Percentiles rank a stretch among this genome's conserved stretches.
These are phyloP conservation scores for Paracoccidioides lutzii DNA, from an alignment of 2,329 filamentous ascomycete genomes.

Conservation along the genomic window DNA sequence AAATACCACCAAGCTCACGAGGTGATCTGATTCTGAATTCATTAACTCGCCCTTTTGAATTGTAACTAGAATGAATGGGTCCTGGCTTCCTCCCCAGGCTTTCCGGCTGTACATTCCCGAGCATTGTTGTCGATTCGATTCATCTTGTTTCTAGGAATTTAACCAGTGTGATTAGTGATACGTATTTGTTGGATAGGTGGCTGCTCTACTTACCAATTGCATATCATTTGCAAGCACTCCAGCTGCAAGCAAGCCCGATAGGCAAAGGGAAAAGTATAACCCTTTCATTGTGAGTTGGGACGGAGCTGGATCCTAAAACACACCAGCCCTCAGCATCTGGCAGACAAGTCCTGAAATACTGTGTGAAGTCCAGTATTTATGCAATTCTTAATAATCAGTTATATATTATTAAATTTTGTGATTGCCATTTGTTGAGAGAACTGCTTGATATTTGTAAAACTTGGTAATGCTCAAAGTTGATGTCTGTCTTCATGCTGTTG, in stretches of 20 bases:
- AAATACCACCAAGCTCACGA: conserved; percentile 78
- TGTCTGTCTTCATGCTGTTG: background rate
- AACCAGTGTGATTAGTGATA: conserved; percentile 5
- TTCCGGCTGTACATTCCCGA: conserved; percentile 86
- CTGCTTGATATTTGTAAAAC: background rate
- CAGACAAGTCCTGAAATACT: background rate
- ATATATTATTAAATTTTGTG: background rate
- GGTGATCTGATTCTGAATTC: conserved; percentile 47
- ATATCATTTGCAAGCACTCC: conserved; percentile 33
- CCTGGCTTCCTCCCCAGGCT: conserved; percentile 74
- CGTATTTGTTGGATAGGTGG: background rate
- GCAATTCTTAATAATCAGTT: background rate
- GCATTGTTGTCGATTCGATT: conserved; percentile 71
- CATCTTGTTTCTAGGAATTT: conserved; percentile 52
- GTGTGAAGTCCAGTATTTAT: background rate
- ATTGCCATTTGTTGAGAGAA: background rate
- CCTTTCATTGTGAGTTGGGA: conserved; percentile 25
- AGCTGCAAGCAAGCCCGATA: conserved; percentile 27
- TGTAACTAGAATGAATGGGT: conserved; percentile 79
- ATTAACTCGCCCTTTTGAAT: conserved; percentile 52
- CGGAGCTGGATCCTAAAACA: conserved; percentile 12
- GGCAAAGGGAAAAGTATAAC: conserved; percentile 25
- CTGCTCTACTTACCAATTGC: conserved; percentile 26
- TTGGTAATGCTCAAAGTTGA: background rate
- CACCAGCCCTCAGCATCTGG: background rate